Base-by-base conservation (phyloP, 768 basidiomycete species). In the Paxillus rubicundulus region DNA sequence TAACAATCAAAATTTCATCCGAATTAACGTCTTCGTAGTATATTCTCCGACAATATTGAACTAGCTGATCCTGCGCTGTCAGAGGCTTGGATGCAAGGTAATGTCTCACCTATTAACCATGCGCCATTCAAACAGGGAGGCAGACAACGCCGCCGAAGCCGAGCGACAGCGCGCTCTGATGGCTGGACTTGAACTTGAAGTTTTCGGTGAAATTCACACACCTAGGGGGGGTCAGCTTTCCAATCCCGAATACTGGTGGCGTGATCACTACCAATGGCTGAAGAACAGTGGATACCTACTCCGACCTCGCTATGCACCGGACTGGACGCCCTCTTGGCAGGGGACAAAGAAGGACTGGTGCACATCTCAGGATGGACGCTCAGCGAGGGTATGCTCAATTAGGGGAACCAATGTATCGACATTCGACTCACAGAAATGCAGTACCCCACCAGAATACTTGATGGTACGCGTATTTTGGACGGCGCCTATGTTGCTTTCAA, bases 261-360 rank as follows among this genome's bases (percentile, higher is more conserved):
- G 36, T 5, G 33, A 51, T 9, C 50, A 39, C 21, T 45, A 17
- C 30, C 7, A 27, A 1, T 51, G 50, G 50, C 24, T 51, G 14
- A 51, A 37, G 24, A 42, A 37, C 7, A 10, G 24, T 2, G 43
- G 50, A 39, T 51, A n/a, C n/a, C n/a, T n/a, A n/a, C n/a, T n/a
- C n/a, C n/a, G n/a, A n/a, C n/a, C n/a, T n/a, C n/a, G n/a, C n/a
- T 64, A 64, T 43, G 42, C 51, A 27, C 62, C 63, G 0, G 54
- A 50, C 2, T 64, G 63, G 63, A 36, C 21, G 0, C 63, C 63
- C 5, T 64, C 63, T 21, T 64, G 63, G 64, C 30, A 51, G 28
- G 33, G 33, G 9, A 44, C 46, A 0, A 47, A 48, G 10, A 54
- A 50, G 4, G 41, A 3, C 2, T 17, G 52, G 44, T 1, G 39